Evolutionary conservation across 148 eudicot genomes (phyloP).

Genomic region (Rhododendron simsii): DNA sequence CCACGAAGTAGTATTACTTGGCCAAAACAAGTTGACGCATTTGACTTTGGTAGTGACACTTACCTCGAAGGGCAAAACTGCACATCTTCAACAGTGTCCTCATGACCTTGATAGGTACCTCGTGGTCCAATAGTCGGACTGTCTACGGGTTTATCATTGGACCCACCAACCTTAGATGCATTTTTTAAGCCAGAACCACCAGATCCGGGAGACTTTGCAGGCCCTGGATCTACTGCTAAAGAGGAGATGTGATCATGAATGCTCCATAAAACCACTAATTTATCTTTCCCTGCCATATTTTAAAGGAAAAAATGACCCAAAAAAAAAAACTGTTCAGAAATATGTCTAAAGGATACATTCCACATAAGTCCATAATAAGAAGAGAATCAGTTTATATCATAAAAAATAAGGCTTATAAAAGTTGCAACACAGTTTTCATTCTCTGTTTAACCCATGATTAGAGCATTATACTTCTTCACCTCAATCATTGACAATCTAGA

Average conservation of each 20-base stretch:
- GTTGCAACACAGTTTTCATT: not conserved
- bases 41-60: conserved; percentile 5
- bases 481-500: not conserved
- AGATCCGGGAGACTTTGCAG: conserved; percentile 53
- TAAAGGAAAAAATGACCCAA: not conserved
- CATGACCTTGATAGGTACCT: conserved; percentile 75
- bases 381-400: not conserved
- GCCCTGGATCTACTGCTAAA: conserved; percentile 57
- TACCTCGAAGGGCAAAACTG: conserved; percentile 95
- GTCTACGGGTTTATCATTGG: conserved; percentile 37
- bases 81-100: conserved; percentile 95
- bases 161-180: conserved; percentile 36
- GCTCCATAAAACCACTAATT: conserved; percentile 87
- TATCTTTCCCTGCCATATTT: conserved; percentile 69
- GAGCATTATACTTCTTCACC: not conserved
- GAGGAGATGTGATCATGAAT: conserved; percentile 89
- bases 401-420: not conserved
- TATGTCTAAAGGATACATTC: not conserved
- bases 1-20: not conserved
- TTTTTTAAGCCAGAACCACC: conserved; percentile 35
- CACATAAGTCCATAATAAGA: not conserved
- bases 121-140: conserved; percentile 65
- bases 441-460: not conserved
- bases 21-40: not conserved
- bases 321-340: not conserved